Evolutionary conservation across 1,284 basidiomycete genomes (phyloP).

Genomic region (Trichosporon ovoides): DNA sequence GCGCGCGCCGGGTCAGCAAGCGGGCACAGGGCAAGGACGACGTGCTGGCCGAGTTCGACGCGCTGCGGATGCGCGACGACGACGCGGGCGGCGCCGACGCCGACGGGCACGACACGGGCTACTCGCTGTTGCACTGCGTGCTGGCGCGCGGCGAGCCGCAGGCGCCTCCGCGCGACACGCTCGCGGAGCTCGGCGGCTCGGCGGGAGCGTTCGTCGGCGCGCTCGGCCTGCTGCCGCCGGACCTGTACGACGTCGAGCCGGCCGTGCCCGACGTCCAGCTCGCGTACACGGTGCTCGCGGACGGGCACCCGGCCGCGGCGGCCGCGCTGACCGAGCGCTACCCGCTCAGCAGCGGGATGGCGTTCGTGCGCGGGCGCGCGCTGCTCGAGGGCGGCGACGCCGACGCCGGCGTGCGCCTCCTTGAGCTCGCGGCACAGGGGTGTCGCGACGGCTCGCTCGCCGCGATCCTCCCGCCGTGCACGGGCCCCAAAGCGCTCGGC

Average conservation of each 20-base stretch:
- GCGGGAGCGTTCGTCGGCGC: slow-evolving; percentile 19
- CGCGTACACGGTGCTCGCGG: slow-evolving; percentile 61
- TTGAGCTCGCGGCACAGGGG: slow-evolving; percentile 69
- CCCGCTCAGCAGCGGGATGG: slow-evolving; percentile 66
- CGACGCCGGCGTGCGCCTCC: slow-evolving; percentile 64
- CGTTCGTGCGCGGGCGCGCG: slow-evolving; percentile 66
- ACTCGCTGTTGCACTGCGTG: slow-evolving; percentile 66
- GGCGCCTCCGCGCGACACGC: slow-evolving; percentile 55
- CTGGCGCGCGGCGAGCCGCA: slow-evolving; percentile 49
- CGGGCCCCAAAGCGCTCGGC: slow-evolving; percentile 59
- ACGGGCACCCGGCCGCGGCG: slow-evolving; percentile 62
- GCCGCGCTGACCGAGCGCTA: slow-evolving; percentile 65
- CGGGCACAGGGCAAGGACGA: slow-evolving; percentile 28
- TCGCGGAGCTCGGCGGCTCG: slow-evolving; percentile 23
- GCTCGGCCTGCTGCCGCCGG: slow-evolving; percentile 14
- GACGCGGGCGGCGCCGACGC: slow-evolving; percentile 20
- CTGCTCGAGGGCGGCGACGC: slow-evolving; percentile 63
- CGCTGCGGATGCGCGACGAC: slow-evolving; percentile 39
- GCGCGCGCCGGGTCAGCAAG: slow-evolving; percentile 19
- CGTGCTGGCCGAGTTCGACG: slow-evolving; percentile 48
- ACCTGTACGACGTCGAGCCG: slow-evolving; percentile 30
- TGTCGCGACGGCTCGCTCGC: slow-evolving; percentile 55
- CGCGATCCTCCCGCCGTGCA: slow-evolving; percentile 59
- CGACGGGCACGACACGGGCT: slow-evolving; percentile 50
- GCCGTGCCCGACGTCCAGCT: slow-evolving; percentile 58